Conservation (phyloP, 306 rosid species). For the Lathyrus tuberosus region DNA sequence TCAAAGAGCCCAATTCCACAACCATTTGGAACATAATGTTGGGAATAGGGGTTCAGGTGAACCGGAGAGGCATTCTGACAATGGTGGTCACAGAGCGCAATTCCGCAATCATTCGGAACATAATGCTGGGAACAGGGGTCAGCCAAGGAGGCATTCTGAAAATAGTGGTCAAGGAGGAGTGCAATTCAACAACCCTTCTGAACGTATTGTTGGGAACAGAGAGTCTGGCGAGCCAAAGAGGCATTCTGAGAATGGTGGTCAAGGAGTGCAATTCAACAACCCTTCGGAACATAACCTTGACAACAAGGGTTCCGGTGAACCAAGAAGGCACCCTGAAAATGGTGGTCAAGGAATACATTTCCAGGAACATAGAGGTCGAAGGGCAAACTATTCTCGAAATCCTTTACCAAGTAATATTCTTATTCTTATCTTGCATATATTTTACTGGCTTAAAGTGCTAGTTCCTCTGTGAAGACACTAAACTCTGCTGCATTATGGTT, state of each 20-base stretch:
- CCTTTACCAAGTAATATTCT: constrained; percentile 59
- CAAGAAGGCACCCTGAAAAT: constrained; percentile 56
- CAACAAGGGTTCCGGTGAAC: constrained; percentile 52
- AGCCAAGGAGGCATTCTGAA: constrained; percentile 54
- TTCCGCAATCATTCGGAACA: constrained; percentile 56
- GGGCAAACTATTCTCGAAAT: constrained; percentile 65
- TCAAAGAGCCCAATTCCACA: constrained; percentile 49
- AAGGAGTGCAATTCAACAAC: constrained; percentile 53
- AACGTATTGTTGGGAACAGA: constrained; percentile 49
- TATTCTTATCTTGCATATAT: constrained; percentile 3
- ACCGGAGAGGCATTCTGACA: constrained; percentile 54
- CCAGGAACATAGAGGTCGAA: constrained; percentile 64
- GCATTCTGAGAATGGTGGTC: constrained; percentile 60
- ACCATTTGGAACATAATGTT: constrained; percentile 58
- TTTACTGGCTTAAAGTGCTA: neutral
- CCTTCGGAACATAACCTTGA: constrained; percentile 58
- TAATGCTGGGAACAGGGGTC: constrained; percentile 50
- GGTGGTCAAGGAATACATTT: constrained; percentile 56
- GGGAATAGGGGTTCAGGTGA: constrained; percentile 56
- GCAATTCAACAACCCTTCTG: constrained; percentile 56
- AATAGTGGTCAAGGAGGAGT: constrained; percentile 44
- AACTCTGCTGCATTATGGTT: neutral
- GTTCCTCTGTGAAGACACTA: neutral
- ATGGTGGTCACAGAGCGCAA: constrained; percentile 57
- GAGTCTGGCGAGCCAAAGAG: constrained; percentile 51